Evolutionary conservation across 1,284 basidiomycete species (phyloP).

Genomic region (Cutaneotrichosporon sp.): DNA sequence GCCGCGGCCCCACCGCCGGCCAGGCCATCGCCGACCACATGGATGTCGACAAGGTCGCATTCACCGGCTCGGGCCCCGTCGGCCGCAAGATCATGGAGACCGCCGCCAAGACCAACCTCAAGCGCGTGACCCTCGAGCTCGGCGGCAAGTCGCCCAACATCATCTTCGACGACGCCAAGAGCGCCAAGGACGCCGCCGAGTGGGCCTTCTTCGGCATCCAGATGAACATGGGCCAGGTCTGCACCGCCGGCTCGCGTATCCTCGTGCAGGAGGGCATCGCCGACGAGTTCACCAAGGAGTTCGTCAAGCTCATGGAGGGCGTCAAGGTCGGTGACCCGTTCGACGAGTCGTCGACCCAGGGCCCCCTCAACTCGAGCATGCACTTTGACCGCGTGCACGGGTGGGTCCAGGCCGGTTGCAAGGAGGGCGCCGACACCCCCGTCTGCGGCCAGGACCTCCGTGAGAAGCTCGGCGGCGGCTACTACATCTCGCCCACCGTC

Average conservation of each 20-base stretch:
- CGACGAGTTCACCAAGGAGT: constrained; percentile 70
- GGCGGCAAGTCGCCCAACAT: constrained; percentile 51
- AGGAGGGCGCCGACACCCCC: constrained; percentile 77
- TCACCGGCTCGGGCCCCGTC: constrained; percentile 64
- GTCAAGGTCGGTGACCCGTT: constrained; percentile 71
- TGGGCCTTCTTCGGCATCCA: constrained; percentile 31
- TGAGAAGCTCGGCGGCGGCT: constrained; percentile 24
- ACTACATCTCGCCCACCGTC: constrained; percentile 47
- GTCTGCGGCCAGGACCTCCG: constrained; percentile 66
- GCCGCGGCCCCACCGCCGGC: constrained; percentile 60
- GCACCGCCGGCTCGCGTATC: constrained; percentile 57
- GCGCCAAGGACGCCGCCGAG: constrained; percentile 24
- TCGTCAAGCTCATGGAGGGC: constrained; percentile 65
- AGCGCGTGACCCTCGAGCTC: constrained; percentile 61
- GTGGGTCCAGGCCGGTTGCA: constrained; percentile 86
- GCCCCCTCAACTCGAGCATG: constrained; percentile 76
- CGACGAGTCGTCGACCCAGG: constrained; percentile 69
- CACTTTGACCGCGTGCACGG: constrained; percentile 87
- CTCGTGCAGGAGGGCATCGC: constrained; percentile 79
- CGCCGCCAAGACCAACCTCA: constrained; percentile 73
- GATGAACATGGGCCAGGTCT: constrained; percentile 22
- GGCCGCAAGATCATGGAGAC: constrained; percentile 82
- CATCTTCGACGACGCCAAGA: constrained; percentile 29
- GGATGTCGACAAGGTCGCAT: constrained; percentile 68
- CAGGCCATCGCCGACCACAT: constrained; percentile 66